Conservation (phyloP, 2,329 filamentous ascomycete species). For the Bretziella fagacearum region DNA sequence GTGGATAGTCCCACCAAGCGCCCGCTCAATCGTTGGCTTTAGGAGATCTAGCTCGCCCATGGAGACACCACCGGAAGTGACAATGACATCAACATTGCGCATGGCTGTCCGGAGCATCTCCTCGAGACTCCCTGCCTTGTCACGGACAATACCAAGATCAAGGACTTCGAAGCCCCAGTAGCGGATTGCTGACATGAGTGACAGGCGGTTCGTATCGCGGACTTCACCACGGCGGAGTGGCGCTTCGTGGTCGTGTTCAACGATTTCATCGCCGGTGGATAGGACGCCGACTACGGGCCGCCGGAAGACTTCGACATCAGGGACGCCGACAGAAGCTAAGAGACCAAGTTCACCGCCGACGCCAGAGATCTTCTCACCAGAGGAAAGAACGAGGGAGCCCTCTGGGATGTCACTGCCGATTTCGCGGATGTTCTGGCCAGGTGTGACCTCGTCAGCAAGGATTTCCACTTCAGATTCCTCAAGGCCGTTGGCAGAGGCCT, state of each 20-base stretch:
- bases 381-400: conserved; percentile 51
- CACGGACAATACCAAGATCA: conserved; percentile 72
- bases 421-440: conserved; percentile 79
- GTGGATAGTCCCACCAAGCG: conserved; percentile 80
- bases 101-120: conserved; percentile 59
- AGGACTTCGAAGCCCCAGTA: conserved; percentile 63
- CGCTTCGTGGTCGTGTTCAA: conserved; percentile 49
- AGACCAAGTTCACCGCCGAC: conserved; percentile 84
- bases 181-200: conserved; percentile 59
- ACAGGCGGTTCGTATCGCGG: conserved; percentile 81
- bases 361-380: conserved; percentile 68
- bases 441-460: conserved; percentile 53
- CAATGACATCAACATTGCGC: conserved; percentile 58
- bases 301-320: conserved; percentile 53
- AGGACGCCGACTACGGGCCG: conserved; percentile 70
- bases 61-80: conserved; percentile 86
- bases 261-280: conserved; percentile 89
- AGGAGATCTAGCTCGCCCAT: conserved; percentile 97
- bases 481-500: conserved; percentile 56
- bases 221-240: conserved; percentile 65
- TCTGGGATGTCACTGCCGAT: conserved; percentile 71
- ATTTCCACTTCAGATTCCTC: conserved; percentile 87
- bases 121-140: conserved; percentile 59
- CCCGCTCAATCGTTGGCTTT: conserved; percentile 86
- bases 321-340: conserved; percentile 66